Percentiles rank a stretch among this genome's conserved stretches.
These are phyloP conservation scores for Moricandia moricandioides DNA, from an alignment of 345 rosid genomes.

Conservation along the genomic window DNA sequence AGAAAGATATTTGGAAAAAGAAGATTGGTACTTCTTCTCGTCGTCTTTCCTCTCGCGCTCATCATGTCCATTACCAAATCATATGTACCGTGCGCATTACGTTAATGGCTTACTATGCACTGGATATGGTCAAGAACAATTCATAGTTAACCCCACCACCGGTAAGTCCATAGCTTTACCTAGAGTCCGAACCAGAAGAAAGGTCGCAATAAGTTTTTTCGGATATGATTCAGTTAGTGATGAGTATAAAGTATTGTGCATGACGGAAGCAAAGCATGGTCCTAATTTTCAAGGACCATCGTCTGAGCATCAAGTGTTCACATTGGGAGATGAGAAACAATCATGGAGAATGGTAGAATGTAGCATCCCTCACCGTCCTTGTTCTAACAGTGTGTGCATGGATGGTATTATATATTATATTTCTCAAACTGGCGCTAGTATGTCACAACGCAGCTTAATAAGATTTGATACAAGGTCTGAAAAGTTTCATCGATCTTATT, in stretches of 20 bases:
- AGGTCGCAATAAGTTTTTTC: background rate
- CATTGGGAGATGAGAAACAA: no score
- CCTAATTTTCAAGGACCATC: background rate
- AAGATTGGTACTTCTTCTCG: background rate
- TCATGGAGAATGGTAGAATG: no score
- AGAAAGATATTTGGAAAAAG: background rate
- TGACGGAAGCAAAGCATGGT: background rate
- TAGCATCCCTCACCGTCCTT: background rate
- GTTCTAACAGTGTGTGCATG: background rate
- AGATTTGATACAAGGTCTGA: background rate
- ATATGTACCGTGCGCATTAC: background rate
- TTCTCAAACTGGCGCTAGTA: background rate
- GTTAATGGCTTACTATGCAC: background rate
- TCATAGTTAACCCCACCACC: background rate
- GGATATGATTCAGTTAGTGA: background rate
- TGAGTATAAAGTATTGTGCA: background rate
- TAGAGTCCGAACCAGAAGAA: background rate
- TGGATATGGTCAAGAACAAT: background rate
- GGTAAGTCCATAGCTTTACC: background rate
- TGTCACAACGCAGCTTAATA: background rate
- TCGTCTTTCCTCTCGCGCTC: background rate
- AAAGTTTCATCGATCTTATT: background rate
- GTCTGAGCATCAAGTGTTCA: background rate
- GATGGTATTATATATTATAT: background rate
- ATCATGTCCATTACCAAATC: background rate